Evolutionary conservation across 164 flowering plant genomes (phyloP), one percentile per base, ranked within the genome.

Genomic region (Euptelea pleiosperma): DNA sequence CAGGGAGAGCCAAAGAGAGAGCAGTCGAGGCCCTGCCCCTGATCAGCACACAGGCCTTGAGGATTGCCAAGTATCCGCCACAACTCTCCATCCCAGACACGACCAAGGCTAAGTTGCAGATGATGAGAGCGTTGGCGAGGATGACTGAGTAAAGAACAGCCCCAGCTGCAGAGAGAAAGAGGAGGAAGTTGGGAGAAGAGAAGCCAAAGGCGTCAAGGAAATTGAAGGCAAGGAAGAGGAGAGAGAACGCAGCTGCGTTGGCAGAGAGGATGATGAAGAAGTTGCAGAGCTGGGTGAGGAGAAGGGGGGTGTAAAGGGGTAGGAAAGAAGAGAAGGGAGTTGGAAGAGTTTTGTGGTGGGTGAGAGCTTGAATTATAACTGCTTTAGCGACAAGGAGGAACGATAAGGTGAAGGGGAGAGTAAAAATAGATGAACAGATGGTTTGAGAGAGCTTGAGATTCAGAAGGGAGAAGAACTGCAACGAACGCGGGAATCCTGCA

Each of bases 371-470:
- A 52, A 91, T 79, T 22, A 83, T 45, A 25, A 66, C 71, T 14
- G 89, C 72, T 60, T 89, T 92, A 3, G 89, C 74, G 0, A 87
- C 0, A 41, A 92, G 82, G 52, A 89, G 76, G 69, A 80, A 89
- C 33, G 95, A 63, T 21, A 89, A 64, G 58, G 82, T 58, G 61
- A 84, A 84, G n/a, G 98, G 96, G 8, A 87, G 59, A 3, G 83
- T 62, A 60, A 82, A 57, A 45, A 82, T 29, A 8, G 81, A 76
- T 11, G 84, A 65, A 36, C 75, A 61, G 40, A 89, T 60, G 22
- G 95, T 76, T 68, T 89, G 89, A 15, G 95, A 78, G 52, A 87
- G 80, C 70, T 85, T 92, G 37, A 75, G 70, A 58, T 49, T 71
- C 66, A 85, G 78, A 45, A 81, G 21, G 35, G 71, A 57, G 74